These are phyloP conservation scores for Rhizopogon sp. DNA, from an alignment of 768 basidiomycete genomes.

Conservation along the genomic window DNA sequence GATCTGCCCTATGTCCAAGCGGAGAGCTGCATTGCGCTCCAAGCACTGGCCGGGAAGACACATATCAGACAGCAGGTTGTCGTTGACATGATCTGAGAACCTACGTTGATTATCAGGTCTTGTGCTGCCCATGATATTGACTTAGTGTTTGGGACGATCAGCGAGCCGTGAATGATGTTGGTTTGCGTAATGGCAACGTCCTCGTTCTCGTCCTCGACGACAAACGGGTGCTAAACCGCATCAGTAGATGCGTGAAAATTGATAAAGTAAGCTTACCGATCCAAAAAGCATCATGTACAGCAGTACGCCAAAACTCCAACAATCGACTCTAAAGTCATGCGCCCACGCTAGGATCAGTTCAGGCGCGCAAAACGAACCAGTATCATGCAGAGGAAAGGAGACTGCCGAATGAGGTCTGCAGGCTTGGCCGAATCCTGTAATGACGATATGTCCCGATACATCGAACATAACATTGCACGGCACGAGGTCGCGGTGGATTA, in stretches of 20 bases:
- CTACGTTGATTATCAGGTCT: slow-evolving; percentile 44
- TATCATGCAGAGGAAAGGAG: not conserved
- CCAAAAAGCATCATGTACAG: slow-evolving; percentile 47
- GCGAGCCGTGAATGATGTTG: slow-evolving; percentile 27
- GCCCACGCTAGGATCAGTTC: slow-evolving; percentile 53
- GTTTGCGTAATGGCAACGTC: slow-evolving; percentile 26
- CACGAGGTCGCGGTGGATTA: slow-evolving; percentile 42
- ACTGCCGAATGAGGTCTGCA: slow-evolving; percentile 12
- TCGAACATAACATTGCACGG: slow-evolving; percentile 43
- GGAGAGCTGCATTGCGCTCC: slow-evolving; percentile 48
- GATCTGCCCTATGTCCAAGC: slow-evolving; percentile 35
- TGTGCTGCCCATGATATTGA: slow-evolving; percentile 26
- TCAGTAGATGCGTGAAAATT: not conserved
- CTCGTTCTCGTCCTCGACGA: slow-evolving; percentile 8
- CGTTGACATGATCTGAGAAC: not conserved
- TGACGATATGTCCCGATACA: slow-evolving; percentile 39
- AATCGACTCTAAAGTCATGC: slow-evolving; percentile 48
- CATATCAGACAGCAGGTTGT: not conserved
- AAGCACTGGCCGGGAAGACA: slow-evolving; percentile 37
- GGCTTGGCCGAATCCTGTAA: slow-evolving; percentile 40
- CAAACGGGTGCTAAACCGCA: slow-evolving; percentile 37
- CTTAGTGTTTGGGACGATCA: slow-evolving; percentile 20
- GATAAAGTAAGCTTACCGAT: slow-evolving; percentile 27
- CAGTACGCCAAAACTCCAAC: slow-evolving; percentile 55
- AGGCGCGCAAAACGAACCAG: slow-evolving; percentile 39